These are phyloP conservation scores for Ceratobasidium sp. DNA, from an alignment of 1,284 basidiomycete genomes.

Conservation along the genomic window DNA sequence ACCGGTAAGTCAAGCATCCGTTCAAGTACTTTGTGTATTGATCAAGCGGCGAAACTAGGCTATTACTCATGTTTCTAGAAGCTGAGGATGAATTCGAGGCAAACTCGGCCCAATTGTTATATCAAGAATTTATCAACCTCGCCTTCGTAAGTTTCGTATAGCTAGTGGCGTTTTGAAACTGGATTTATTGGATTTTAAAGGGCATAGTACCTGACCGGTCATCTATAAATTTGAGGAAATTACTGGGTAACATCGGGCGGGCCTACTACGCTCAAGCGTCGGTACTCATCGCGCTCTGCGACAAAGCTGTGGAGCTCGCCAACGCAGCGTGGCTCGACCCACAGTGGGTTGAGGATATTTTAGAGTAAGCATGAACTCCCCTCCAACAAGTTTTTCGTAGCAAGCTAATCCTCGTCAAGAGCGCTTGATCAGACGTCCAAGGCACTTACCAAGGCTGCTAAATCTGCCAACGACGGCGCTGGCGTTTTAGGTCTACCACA, in stretches of 20 bases:
- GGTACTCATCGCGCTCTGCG: background rate
- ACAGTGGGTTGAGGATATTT: too few relatives aligned
- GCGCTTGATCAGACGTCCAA: too few relatives aligned
- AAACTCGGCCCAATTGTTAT: background rate
- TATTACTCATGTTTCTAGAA: too few relatives aligned
- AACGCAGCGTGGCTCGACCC: too few relatives aligned
- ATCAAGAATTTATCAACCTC: background rate
- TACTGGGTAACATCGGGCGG: background rate
- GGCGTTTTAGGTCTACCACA: too few relatives aligned
- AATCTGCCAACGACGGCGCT: too few relatives aligned
- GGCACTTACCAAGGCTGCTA: too few relatives aligned
- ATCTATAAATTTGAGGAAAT: background rate
- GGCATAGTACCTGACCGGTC: background rate
- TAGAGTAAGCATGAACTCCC: too few relatives aligned
- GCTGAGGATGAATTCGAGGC: background rate
- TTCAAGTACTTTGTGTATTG: background rate
- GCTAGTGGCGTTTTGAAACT: too few relatives aligned
- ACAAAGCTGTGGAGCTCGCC: background rate
- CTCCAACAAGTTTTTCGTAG: too few relatives aligned
- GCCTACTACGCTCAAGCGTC: conserved; percentile 1
- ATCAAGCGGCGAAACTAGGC: background rate
- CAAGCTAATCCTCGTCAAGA: too few relatives aligned
- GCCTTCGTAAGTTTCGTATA: conserved; percentile 8
- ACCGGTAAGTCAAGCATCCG: background rate
- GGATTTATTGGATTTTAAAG: background rate